These are phyloP conservation scores for Trichophyton simii DNA, from an alignment of 2,329 filamentous ascomycete species.

Conservation along the genomic window DNA sequence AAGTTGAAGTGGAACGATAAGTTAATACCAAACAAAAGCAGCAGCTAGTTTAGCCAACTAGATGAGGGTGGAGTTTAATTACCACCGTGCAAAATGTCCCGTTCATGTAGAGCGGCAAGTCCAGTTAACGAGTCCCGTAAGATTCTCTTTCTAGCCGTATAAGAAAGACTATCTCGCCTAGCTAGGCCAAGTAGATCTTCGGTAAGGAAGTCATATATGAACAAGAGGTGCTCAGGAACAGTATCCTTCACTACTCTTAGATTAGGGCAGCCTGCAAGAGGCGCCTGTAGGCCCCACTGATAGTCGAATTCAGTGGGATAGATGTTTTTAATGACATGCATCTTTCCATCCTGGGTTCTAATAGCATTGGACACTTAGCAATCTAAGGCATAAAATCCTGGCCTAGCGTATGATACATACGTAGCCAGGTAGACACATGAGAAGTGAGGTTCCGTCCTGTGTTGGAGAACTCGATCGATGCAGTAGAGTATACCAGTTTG, in stretches of 20 bases:
- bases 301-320: slow-evolving; percentile 12
- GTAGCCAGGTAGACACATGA: slow-evolving; percentile 6
- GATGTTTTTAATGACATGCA: neutral
- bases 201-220: slow-evolving; percentile 9
- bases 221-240: slow-evolving; percentile 8
- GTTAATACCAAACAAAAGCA: neutral
- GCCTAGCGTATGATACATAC: neutral
- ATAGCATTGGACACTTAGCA: neutral
- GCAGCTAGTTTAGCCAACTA: neutral
- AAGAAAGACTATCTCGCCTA: neutral
- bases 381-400: neutral
- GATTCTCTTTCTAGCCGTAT: neutral
- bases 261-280: slow-evolving; percentile 4
- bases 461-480: slow-evolving; percentile 8
- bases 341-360: neutral
- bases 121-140: slow-evolving; percentile 5
- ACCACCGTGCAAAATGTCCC: slow-evolving; percentile 8
- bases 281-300: slow-evolving; percentile 7
- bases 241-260: slow-evolving; percentile 10
- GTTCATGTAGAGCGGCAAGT: slow-evolving; percentile 8
- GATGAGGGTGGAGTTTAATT: neutral
- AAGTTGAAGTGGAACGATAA: neutral
- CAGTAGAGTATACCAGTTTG: neutral
- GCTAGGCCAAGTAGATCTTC: neutral
- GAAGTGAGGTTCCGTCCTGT: slow-evolving; percentile 4